Conservation (phyloP, 2,329 filamentous ascomycete species). For the Fusarium sp. region DNA sequence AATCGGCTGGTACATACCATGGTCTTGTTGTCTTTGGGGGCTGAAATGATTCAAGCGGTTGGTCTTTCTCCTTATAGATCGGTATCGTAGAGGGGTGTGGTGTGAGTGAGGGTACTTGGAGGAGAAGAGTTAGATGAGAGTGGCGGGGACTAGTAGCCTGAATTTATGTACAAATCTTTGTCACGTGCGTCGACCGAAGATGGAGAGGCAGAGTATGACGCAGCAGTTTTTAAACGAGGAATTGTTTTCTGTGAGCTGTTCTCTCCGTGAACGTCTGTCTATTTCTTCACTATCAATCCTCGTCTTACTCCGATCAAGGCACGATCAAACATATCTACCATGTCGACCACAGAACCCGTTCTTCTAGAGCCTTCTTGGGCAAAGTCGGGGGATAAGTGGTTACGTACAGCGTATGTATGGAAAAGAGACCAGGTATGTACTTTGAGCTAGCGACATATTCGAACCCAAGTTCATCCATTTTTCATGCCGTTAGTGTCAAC, state of each 20-base stretch:
- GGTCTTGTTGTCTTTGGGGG: background rate
- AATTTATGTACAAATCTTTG: background rate
- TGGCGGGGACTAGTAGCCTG: background rate
- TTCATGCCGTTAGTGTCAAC: accelerated
- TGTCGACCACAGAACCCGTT: accelerated
- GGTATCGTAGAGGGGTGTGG: background rate
- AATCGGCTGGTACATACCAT: background rate
- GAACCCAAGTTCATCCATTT: background rate
- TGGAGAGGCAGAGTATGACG: background rate
- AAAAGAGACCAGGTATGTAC: background rate
- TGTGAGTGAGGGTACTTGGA: background rate
- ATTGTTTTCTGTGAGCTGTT: background rate
- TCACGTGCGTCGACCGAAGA: background rate
- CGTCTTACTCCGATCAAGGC: background rate
- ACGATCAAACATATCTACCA: background rate
- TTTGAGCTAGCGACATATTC: accelerated
- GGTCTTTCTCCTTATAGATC: background rate
- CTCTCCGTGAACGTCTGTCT: background rate
- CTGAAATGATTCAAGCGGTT: background rate
- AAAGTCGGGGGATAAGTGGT: background rate
- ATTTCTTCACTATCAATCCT: accelerated
- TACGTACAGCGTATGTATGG: background rate
- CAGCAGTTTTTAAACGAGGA: background rate
- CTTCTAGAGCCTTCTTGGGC: background rate
- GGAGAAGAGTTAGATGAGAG: background rate